A percentile compares a stretch with the other conserved stretches of the same genome.
phyloP scores from a whole-genome alignment of 2,329 filamentous ascomycete species.

The Magnaporthiopsis incrustans region DNA sequence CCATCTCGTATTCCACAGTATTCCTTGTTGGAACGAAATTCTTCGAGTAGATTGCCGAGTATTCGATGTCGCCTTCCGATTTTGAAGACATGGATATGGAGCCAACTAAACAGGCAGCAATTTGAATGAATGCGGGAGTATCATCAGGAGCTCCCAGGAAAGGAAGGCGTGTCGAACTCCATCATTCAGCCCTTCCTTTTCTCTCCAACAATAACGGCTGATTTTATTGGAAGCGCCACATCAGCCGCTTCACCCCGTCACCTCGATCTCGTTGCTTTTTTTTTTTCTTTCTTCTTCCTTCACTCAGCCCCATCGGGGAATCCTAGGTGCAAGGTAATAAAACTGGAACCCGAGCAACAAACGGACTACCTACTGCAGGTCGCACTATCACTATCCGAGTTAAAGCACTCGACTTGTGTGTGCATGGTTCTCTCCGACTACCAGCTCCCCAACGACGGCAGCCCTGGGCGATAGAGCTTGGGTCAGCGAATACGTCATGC shows the following conservation, averaged over 20 bases:
- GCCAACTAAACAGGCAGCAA: background rate
- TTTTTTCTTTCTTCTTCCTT: background rate
- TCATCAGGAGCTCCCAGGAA: background rate
- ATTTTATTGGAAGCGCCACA: background rate
- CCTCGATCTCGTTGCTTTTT: background rate
- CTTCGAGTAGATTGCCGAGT: background rate
- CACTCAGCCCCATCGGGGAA: no score
- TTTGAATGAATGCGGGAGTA: background rate
- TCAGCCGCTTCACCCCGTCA: background rate
- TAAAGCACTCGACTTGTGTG: background rate
- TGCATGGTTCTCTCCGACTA: background rate
- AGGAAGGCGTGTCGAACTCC: background rate
- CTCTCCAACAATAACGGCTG: background rate
- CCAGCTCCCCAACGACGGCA: background rate
- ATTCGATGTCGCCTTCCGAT: background rate
- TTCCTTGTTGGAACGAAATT: background rate
- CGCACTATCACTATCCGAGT: background rate
- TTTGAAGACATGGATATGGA: background rate
- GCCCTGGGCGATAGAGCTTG: background rate
- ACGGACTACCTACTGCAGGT: background rate
- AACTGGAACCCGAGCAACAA: background rate
- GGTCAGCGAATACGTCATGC: background rate
- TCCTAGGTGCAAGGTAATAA: background rate
- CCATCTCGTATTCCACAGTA: background rate
- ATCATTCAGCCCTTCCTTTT: background rate